Base-by-base conservation (phyloP, 805 yeast genomes). In the Metschnikowia matae region DNA sequence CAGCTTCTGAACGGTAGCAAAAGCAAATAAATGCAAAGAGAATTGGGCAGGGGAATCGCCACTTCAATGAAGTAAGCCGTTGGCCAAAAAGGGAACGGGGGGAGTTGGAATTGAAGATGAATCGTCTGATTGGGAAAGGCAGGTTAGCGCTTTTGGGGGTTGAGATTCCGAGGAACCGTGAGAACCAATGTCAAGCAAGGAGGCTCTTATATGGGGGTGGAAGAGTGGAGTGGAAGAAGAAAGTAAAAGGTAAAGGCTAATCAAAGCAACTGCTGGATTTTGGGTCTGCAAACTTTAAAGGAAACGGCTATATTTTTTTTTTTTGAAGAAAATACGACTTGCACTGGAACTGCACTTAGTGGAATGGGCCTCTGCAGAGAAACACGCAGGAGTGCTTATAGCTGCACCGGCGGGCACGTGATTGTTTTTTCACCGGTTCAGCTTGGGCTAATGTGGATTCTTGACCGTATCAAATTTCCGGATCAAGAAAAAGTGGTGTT, bases 351-450 rank as follows among this genome's bases (percentile, higher is more conserved):
- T 32, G 38, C 45, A 32, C 15, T 11, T 15, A 40, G 34, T 23
- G 15, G n/a, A 29, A 15, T 26, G 17, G 23, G 6, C 43, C 38
- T 14, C 45, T 42, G 45, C 45, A 33, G 38, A 42, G 38, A 33
- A 42, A 33, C 38, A 42, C 38, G 45, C 45, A 42, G 45, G 38
- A 42, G 13, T 42, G 45, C 45, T 42, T 42, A 42, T 42, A 33
- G 15, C 37, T 32, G 38, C 31, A n/a, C 20, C 20, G 29, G 26
- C 15, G 15, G 40, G 21, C 38, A 42, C 38, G 38, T 34, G 38
- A 33, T 13, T 18, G 21, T 10, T 10, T 26, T 26, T 15, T 15
- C 38, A 17, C 15, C 18, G 13, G 18, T 26, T 37, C 17, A 23
- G 21, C 6, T 7, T 13, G 4, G 39, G n/a, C 5, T 18, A 7